Evolutionary conservation across 1,284 basidiomycete genomes (phyloP), one percentile per base, ranked within the genome.

Genomic region (Cryptococcus sp.): DNA sequence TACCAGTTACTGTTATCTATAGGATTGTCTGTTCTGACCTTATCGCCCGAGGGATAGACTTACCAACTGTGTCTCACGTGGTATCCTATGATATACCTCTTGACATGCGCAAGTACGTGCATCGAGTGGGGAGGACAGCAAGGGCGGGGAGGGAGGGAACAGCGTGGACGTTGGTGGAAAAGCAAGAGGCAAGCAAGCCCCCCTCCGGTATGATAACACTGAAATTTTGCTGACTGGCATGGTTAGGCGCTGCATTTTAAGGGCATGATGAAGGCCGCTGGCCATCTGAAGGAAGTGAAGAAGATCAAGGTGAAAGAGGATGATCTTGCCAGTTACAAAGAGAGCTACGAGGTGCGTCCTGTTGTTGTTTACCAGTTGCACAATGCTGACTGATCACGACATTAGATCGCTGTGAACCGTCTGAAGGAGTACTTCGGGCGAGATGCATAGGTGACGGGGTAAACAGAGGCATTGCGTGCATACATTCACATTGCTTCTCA

Each of bases 51-150:
- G 96, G 95, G n/a, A 92, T 98, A 58, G 96, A 98, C 73, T 87
- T 98, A 56, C 89, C 87, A 50, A 84, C 89, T 57, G 91, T 98
- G 45, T 84, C 85, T 12, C 89, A 97, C 76, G 95, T 98, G 33
- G 83, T 98, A 40, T 92, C 86, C 62, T 98, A 98, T 76, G 95
- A 98, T 75, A 86, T 86, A 2, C 94, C 95, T 1, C 83, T 97
- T n/a, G 95, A 98, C 71, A 90, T 96, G 83, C 85, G 91, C 50
- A 98, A 98, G 76, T 98, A 98, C 70, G 90, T 98, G 18, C 95
- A 98, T 75, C 87, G 95, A 47, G 93, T 93, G 0, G 95, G 95
- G 18, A 82, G 95, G 40, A 98, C 95, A 1, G 95, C 95, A 3
- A 84, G 95, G 57, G 95, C 95, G 2, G 92, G 92, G 1, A 82